These are phyloP conservation scores for Syzygium aromaticum DNA, from an alignment of 345 rosid genomes.

Conservation along the genomic window DNA sequence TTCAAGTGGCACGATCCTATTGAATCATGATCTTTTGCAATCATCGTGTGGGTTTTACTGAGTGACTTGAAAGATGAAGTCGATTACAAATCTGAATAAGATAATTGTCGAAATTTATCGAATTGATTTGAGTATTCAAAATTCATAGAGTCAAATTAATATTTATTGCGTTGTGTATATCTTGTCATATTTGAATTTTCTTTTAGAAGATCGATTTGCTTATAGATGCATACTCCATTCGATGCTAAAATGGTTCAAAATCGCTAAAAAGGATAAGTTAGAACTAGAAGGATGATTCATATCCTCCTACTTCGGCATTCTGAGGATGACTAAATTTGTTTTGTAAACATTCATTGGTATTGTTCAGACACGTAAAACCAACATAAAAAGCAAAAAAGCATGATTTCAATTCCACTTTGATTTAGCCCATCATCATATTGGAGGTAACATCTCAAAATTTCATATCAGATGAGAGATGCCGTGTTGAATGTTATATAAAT, in stretches of 20 bases:
- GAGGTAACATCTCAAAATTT: too few relatives aligned
- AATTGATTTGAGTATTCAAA: not conserved
- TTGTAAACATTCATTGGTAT: not conserved
- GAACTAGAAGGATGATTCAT: not conserved
- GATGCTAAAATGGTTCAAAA: not conserved
- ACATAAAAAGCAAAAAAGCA: not conserved
- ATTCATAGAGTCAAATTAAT: not conserved
- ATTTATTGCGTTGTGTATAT: not conserved
- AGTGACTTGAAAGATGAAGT: not conserved
- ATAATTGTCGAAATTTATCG: not conserved
- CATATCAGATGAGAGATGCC: too few relatives aligned
- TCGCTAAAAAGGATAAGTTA: not conserved
- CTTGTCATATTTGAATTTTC: not conserved
- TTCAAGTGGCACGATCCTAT: not conserved
- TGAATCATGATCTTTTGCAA: not conserved
- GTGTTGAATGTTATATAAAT: too few relatives aligned
- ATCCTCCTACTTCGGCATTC: not conserved
- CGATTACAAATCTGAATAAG: not conserved
- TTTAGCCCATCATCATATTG: not conserved
- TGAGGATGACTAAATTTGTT: not conserved
- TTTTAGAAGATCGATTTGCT: not conserved
- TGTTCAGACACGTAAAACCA: not conserved
- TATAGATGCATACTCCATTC: not conserved
- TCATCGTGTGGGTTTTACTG: not conserved
- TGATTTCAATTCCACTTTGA: not conserved